Base-by-base conservation (phyloP, 2,329 filamentous ascomycete species). In the Colletotrichum incanum region DNA sequence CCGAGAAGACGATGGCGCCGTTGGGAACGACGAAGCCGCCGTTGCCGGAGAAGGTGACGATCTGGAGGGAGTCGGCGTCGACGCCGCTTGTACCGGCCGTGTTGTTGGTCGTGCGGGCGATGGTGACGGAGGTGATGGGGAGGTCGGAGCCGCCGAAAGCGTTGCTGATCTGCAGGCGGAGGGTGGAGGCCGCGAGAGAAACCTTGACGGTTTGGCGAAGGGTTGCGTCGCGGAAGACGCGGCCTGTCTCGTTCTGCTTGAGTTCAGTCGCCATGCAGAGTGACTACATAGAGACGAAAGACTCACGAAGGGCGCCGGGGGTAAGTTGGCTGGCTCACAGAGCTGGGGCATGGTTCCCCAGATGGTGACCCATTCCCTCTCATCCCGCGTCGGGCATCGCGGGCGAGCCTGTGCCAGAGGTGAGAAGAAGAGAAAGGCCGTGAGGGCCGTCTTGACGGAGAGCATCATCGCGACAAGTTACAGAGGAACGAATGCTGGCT, bases 321-420 rank as follows among this genome's bases (percentile, higher is more conserved):
- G 90, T 3, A 92, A 80, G 75, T 92, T 92, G 8, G 80, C 81
- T 2, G 86, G 86, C 79, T 92, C 90, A 2, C 87, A 88, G 68
- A 91, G 81, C 77, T 92, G 89, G 0, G 90, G 90, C 90, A 91
- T 92, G 2, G 87, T 80, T 0, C 87, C 86, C 90, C 90, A 92
- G 16, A 88, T 88, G 73, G 88, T 86, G 18, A 91, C 84, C 90
- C 90, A 92, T 73, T 88, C 86, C 58, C 84, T 75, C 50, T 76
- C 74, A n/a, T 74, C 74, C 14, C 70, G 65, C 26, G 59, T 41
- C 12, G 71, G 60, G 34, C 43, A 66, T 20, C 62, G 55, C 41
- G 61, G 62, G 34, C 61, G 66, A 6, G 71, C 71, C 26, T 71
- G 20, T n/a, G 37, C 23, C 47, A 67, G 45, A n/a, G 67, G 61